phyloP scores from a whole-genome alignment of 257 asterid genomes.

The Nicotiana undulata region DNA sequence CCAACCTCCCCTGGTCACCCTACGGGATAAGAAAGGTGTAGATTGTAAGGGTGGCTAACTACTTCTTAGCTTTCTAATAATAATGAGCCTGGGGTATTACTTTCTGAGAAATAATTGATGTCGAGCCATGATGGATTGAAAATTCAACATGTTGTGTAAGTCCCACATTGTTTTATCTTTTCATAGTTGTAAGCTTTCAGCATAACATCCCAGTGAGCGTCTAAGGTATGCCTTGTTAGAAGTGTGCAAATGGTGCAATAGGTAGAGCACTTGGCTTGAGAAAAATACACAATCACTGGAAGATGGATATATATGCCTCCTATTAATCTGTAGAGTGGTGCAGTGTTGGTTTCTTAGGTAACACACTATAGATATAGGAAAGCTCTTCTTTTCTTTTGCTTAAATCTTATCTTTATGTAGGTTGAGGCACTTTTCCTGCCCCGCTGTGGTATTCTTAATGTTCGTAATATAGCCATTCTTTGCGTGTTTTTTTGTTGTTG shows the following conservation, averaged over 20 bases:
- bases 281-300: not conserved
- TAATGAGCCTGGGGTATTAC: not conserved
- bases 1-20: not conserved
- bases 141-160: not conserved
- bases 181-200: not conserved
- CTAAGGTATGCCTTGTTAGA: not conserved
- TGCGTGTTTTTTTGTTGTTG: not conserved
- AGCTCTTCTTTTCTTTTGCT: not conserved
- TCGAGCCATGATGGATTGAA: not conserved
- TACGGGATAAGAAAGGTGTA: not conserved
- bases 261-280: not conserved
- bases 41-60: not conserved
- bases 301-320: not conserved
- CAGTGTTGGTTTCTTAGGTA: not conserved
- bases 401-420: not conserved
- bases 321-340: not conserved
- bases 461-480: not conserved
- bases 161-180: not conserved
- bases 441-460: not conserved
- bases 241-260: not conserved
- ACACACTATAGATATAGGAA: not conserved
- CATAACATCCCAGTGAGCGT: not conserved
- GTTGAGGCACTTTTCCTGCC: not conserved
- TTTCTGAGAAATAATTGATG: not conserved
- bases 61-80: not conserved